Base-by-base conservation (phyloP, 345 rosid genomes). In the Gossypium bickii region DNA sequence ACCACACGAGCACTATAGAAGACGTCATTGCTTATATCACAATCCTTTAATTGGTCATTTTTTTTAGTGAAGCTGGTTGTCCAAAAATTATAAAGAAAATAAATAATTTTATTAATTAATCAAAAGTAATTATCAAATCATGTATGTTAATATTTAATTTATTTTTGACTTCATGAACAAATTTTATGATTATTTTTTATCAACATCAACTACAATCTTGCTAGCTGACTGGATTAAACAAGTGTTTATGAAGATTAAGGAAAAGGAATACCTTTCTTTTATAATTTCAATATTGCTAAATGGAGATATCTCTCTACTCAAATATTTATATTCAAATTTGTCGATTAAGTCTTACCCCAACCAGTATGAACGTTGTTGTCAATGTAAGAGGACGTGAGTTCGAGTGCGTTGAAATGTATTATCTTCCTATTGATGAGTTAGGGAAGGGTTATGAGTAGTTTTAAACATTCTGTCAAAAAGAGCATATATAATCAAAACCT, bases 1-100 rank as follows among this genome's bases (percentile, higher is more conserved):
- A 48, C 43, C 57, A 68, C 58, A 68, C 72, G 43, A 12, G 8
- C 59, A 9, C 44, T 2, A 15, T 49, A 16, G n/a, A 17, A 45
- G 64, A 66, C 61, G 79, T 78, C 79, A 67, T 34, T 67, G 83
- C 76, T 80, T 67, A 48, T 41, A 48, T 80, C 79, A 82, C 9
- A 12, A 9, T 22, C n/a, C 3, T 4, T 24, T 12, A 2, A 11
- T 8, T 34, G 38, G 38, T 29, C 4, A 0, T 29, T 29, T 34
- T 34, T 34, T 34, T 29, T 45, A 2, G 48, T 44, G 29, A 43
- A 45, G n/a, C 11, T 22, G 11, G 7, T 24, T 47, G 56, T 24
- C 71, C 56, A 47, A 41, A 47, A 7, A 47, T 67, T 45, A 41
- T 66, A 20, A 3, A 41, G 3, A 11, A 66, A 66, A 12, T 4